Base-by-base conservation (phyloP, 2,329 filamentous ascomycete genomes). In the Cladosporium sphaerospermum region DNA sequence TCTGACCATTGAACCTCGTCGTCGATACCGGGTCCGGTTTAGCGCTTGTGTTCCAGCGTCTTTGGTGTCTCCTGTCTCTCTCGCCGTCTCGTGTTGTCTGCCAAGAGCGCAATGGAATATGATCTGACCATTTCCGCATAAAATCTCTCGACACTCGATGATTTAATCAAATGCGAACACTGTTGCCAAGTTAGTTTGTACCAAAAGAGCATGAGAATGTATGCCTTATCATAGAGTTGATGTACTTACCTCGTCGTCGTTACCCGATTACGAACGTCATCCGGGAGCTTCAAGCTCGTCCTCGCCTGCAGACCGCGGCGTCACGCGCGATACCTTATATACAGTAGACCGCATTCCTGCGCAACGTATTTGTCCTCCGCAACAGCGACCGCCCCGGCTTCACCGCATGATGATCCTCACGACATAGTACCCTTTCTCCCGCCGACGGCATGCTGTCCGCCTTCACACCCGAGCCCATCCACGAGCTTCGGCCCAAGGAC, bases 401-500 rank as follows among this genome's bases (percentile, higher is more conserved):
- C n/a, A 18, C 34, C 47, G 31, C 48, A 51, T 51, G 28, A 51
- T 51, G 48, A 51, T 51, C 39, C 44, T 18, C 16, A 51, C 31
- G 31, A 51, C 40, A 37, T 51, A 51, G 23, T 9, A 33, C n/a
- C 11, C 19, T 13, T 28, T 33, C 33, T 11, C 28, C 36, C 23
- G 37, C 42, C 50, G 36, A 36, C 57, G 52, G 53, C 18, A 67
- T 67, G 93, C 86, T 99, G 73, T 95, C 92, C 73, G 93, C 93
- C 69, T 99, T 99, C 75, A 95, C 88, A 63, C 91, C 93, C 76
- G 88, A 89, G 67, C 88, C 91, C 59, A 92, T 99, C 70, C 88
- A 97, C 78, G 93, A 99, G 87, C 86, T 99, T 66, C 91, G 88
- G 75, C 84, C 85, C 72, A 86, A 89, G 72, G 92, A 97, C 82